Base-by-base conservation (phyloP, 1,139 yeast species). In the Yamadazyma conglobata region DNA sequence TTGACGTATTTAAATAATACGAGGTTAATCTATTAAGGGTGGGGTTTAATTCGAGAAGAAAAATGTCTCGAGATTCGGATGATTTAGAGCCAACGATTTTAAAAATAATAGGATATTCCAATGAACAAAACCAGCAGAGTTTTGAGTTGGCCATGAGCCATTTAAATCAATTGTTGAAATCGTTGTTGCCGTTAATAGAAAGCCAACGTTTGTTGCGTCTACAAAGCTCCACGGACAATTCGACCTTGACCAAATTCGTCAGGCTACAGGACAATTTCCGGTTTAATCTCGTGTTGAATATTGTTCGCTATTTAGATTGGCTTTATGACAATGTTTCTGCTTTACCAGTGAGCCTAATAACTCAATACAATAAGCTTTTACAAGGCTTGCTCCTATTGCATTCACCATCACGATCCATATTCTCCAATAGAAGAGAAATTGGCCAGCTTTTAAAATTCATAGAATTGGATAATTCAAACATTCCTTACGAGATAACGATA, bases 101-200 rank as follows among this genome's bases (percentile, higher is more conserved):
- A 14, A 13, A 21, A 3, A 31, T 38, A 17, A 36, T 15, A 3
- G 18, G 15, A 10, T 87, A 39, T 95, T 88, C 34, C 93, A 94
- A 40, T 94, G 93, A 30, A 69, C 85, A 44, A 93, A 83, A 56
- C 91, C 93, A 27, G 89, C 91, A 19, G 10, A 24, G 28, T 6
- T 12, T 41, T 6, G 15, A 21, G 12, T 27, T 30, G 6, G 41
- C 43, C 3, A n/a, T 41, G 9, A 12, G 13, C 6, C 14, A 14
- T 2, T 24, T 42, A n/a, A 28, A 41, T 14, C 7, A 16, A 9
- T 18, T 42, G 1, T 19, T 42, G 6, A 25, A 16, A 15, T 18
- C 35, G 6, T 35, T 61, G 18, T 22, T 62, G 12, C 62, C 66
- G 1, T 50, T 46, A 10, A 50, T 61, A 11, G 43, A 40, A 25